Percentiles rank a stretch among this genome's conserved stretches.
phyloP scores from a whole-genome alignment of 768 basidiomycete species.

The Coprinellus micaceus region DNA sequence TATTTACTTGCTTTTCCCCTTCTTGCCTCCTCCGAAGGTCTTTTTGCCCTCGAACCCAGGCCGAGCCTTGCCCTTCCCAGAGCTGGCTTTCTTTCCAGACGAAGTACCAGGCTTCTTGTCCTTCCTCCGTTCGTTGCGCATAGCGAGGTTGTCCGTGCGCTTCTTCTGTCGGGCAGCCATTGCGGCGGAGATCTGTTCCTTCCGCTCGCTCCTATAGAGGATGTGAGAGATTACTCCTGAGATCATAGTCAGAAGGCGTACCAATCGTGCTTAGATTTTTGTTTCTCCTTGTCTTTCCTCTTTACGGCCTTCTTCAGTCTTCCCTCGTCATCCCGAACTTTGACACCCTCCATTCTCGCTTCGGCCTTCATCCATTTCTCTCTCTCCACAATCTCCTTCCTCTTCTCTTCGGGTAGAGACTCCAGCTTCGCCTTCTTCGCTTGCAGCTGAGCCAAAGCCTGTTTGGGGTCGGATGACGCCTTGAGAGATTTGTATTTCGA shows the following conservation, averaged over 20 bases:
- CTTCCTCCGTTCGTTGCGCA: conserved; percentile 71
- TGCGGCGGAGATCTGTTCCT: conserved; percentile 66
- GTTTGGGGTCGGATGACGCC: conserved; percentile 74
- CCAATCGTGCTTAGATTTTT: conserved; percentile 83
- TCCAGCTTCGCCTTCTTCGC: conserved; percentile 76
- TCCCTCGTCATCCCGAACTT: conserved; percentile 82
- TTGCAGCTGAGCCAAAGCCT: conserved; percentile 79
- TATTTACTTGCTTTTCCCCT: conserved; percentile 30
- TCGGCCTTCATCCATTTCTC: conserved; percentile 91
- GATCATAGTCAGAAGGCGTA: conserved; percentile 35
- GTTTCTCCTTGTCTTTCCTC: conserved; percentile 87
- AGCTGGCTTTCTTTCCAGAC: not conserved
- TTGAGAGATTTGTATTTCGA: conserved; percentile 51
- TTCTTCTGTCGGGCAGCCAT: conserved; percentile 91
- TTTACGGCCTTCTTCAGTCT: conserved; percentile 91
- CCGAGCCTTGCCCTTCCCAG: conserved; percentile 52
- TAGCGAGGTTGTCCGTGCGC: conserved; percentile 84
- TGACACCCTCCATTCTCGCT: conserved; percentile 83
- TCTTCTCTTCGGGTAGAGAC: conserved; percentile 75
- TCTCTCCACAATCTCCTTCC: conserved; percentile 72
- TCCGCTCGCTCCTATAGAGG: conserved; percentile 73
- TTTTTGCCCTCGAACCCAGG: conserved; percentile 85
- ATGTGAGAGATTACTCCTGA: not conserved
- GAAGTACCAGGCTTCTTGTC: conserved; percentile 45
- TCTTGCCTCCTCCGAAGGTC: conserved; percentile 59